Evolutionary conservation across 179 eudicot species (phyloP), one percentile per base, ranked within the genome.

Genomic region (Camellia oleifera): DNA sequence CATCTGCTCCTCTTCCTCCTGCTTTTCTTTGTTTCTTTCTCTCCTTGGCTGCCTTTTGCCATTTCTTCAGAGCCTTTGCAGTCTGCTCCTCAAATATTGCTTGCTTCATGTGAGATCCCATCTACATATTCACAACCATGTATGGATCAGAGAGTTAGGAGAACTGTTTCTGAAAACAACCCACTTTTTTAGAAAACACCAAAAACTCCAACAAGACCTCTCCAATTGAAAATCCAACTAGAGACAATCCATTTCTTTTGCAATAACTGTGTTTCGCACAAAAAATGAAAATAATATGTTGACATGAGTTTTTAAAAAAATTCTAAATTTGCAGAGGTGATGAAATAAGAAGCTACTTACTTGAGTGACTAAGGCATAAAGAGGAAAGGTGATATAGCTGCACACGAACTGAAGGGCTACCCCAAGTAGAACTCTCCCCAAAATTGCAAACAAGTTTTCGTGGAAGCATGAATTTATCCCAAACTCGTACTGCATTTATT

Each of bases 321-420:
- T 32, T 32, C 40, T 32, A 32, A 32, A 32, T 32, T 32, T 32
- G 40, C 40, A 32, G 40, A 32, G 40, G 40, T 32, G 40, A 32
- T 32, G 40, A 32, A 32, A 32, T 32, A 32, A 32, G 52, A 12
- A 44, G 20, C 6, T 20, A 72, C 85, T 77, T 69, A 86, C 91
- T 77, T 89, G 91, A 2, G 89, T 85, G 3, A 89, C 88, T 60
- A 89, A 74, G 26, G 89, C 84, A 68, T 88, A 89, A 56, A 89
- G 90, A 65, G 92, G 92, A 75, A 89, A 83, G 11, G 89, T 89
- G 70, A 86, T 84, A 69, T 89, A 89, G 85, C 92, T 88, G 83
- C 91, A 88, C 48, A 87, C 7, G 53, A 86, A 68, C 13, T 88
- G 91, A 53, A 81, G 85, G 52, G 77, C 84, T 1, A 88, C 65